Percentiles rank a stretch among this genome's conserved stretches.
Conservation (phyloP, 768 basidiomycete species). For the Russula sp. region DNA sequence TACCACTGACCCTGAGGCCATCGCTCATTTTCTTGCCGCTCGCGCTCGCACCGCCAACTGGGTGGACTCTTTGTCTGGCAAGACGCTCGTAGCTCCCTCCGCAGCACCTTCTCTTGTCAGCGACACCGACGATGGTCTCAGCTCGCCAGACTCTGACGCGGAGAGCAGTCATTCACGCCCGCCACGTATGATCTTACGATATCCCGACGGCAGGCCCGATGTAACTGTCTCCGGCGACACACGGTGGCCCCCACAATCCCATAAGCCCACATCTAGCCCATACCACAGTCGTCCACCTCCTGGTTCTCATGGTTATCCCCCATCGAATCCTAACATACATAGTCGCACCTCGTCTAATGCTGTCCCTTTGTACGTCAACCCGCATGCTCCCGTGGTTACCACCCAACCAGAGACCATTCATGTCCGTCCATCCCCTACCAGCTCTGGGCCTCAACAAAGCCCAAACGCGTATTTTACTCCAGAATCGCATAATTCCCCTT, state of each 20-base stretch:
- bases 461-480: conserved; percentile 2
- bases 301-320: conserved; percentile 18
- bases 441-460: background rate
- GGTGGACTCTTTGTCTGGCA: conserved; percentile 41
- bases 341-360: conserved; percentile 15
- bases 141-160: conserved; percentile 36
- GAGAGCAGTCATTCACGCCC: conserved; percentile 46
- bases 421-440: conserved; percentile 20
- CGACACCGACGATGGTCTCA: conserved; percentile 33
- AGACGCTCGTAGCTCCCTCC: conserved; percentile 45
- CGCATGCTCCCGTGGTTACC: conserved; percentile 7
- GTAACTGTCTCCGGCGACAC: conserved; percentile 6
- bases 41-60: conserved; percentile 60
- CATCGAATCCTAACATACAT: conserved; percentile 22
- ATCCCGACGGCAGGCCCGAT: conserved; percentile 45
- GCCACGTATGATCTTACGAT: conserved; percentile 68
- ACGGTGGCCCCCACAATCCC: conserved; percentile 4
- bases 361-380: conserved; percentile 15
- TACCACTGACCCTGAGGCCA: conserved; percentile 51
- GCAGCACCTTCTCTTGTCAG: conserved; percentile 22
- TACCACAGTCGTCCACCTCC: conserved; percentile 8
- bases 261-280: background rate
- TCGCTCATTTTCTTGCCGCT: conserved; percentile 51
- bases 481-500: conserved; percentile 4
- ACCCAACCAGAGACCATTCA: conserved; percentile 24